Evolutionary conservation across 164 flowering plant species (phyloP).

Genomic region (Saururus chinensis): DNA sequence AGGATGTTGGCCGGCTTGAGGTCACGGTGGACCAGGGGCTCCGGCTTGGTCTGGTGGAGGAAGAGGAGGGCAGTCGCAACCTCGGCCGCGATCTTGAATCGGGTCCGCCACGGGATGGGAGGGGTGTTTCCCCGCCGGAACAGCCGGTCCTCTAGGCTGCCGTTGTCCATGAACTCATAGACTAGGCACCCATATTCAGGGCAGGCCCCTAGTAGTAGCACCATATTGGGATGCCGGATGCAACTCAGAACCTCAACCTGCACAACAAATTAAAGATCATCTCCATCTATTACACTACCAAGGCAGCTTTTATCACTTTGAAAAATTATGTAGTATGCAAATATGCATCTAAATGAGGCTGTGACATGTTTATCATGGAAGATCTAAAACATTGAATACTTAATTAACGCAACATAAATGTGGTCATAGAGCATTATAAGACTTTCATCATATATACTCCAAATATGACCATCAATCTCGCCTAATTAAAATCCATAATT

Average conservation of each 20-base stretch:
- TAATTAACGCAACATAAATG: too few relatives aligned
- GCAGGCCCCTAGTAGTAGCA: conserved; percentile 65
- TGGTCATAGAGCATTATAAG: too few relatives aligned
- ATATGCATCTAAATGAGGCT: too few relatives aligned
- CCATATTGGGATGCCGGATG: conserved; percentile 84
- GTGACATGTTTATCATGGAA: too few relatives aligned
- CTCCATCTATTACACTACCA: too few relatives aligned
- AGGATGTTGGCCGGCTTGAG: conserved; percentile 79
- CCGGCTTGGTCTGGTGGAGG: conserved; percentile 80
- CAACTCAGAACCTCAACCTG: conserved; percentile 69
- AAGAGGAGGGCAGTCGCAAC: conserved; percentile 60
- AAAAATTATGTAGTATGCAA: too few relatives aligned
- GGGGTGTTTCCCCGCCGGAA: conserved; percentile 36
- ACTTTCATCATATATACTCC: too few relatives aligned
- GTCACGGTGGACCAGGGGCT: conserved; percentile 72
- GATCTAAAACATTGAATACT: too few relatives aligned
- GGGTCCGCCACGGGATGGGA: conserved; percentile 40
- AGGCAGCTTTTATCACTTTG: too few relatives aligned
- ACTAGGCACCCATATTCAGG: conserved; percentile 74
- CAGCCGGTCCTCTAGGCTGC: conserved; percentile 72
- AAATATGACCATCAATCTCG: too few relatives aligned
- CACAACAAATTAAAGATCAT: not conserved
- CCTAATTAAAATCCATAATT: too few relatives aligned
- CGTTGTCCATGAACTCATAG: conserved; percentile 59
- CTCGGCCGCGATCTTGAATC: conserved; percentile 60